phyloP scores from a whole-genome alignment of 2,329 filamentous ascomycete genomes.

The Apiospora marii region DNA sequence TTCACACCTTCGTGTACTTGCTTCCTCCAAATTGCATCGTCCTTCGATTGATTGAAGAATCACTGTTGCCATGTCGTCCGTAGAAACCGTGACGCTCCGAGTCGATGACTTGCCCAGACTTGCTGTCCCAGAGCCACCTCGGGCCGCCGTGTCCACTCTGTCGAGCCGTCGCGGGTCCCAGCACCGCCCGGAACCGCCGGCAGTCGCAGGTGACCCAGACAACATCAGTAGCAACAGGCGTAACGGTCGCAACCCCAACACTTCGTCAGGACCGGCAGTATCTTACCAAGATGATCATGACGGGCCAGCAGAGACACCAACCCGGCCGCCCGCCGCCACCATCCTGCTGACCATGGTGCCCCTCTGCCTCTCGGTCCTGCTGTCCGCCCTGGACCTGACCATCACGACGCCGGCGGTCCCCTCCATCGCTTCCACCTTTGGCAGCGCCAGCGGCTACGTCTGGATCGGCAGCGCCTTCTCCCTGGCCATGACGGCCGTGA shows the following conservation, averaged over 20 bases:
- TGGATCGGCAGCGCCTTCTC: slow-evolving; percentile 51
- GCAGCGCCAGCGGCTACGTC: slow-evolving; percentile 68
- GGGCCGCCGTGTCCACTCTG: not conserved
- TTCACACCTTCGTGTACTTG: not conserved
- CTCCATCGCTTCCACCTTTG: slow-evolving; percentile 72
- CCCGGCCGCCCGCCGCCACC: not conserved
- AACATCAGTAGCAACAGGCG: not conserved
- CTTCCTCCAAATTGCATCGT: too few relatives aligned
- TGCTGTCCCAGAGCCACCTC: not conserved
- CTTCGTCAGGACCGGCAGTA: not conserved
- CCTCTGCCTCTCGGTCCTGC: slow-evolving; percentile 51
- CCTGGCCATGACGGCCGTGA: slow-evolving; percentile 42
- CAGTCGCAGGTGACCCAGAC: not conserved
- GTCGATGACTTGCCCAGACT: not conserved
- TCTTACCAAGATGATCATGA: not conserved
- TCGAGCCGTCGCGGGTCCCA: not conserved
- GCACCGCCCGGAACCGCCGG: not conserved
- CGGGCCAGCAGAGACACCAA: not conserved
- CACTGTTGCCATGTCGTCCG: not conserved
- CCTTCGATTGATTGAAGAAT: not conserved
- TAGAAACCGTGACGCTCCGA: slow-evolving; percentile 1
- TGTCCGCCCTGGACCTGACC: slow-evolving; percentile 59
- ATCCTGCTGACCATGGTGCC: slow-evolving; percentile 46
- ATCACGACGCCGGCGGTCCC: slow-evolving; percentile 70
- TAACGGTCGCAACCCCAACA: not conserved